Conservation (phyloP, 2,329 filamentous ascomycete genomes). For the Parastagonospora avenae region DNA sequence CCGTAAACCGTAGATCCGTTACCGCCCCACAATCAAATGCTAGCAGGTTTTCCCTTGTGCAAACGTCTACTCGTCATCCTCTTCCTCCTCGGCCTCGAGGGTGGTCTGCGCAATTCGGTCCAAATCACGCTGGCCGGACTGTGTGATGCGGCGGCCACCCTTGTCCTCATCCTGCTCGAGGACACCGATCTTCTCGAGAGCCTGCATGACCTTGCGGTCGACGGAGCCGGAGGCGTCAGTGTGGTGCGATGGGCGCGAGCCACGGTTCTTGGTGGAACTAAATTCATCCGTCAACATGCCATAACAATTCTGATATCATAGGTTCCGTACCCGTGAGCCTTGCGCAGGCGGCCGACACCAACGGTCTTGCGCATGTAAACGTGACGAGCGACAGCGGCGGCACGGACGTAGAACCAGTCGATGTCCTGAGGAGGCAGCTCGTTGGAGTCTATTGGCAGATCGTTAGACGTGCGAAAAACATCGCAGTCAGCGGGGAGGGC, state of each 20-base stretch:
- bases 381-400: slow-evolving; percentile 93
- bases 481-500: not conserved
- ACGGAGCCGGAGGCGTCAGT: slow-evolving; percentile 93
- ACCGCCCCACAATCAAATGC: slow-evolving; percentile 33
- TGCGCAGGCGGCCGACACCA: slow-evolving; percentile 95
- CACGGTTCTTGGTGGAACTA: slow-evolving; percentile 87
- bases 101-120: slow-evolving; percentile 69
- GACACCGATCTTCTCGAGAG: slow-evolving; percentile 99
- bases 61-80: slow-evolving; percentile 48
- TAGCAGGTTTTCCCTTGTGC: slow-evolving; percentile 22
- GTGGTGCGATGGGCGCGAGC: slow-evolving; percentile 88
- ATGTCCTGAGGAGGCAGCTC: slow-evolving; percentile 98
- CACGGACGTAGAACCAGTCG: slow-evolving; percentile 93
- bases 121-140: slow-evolving; percentile 98
- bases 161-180: slow-evolving; percentile 98
- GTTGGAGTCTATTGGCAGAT: slow-evolving; percentile 68
- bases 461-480: slow-evolving; percentile 17
- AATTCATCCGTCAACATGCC: slow-evolving; percentile 8
- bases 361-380: slow-evolving; percentile 99
- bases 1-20: slow-evolving; percentile 41
- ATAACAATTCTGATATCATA: not conserved
- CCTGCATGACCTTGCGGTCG: slow-evolving; percentile 96
- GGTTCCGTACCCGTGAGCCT: slow-evolving; percentile 73
- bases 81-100: slow-evolving; percentile 57
- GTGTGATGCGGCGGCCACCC: slow-evolving; percentile 97